Percentiles rank a stretch among this genome's conserved stretches.
Evolutionary conservation across 768 basidiomycete species (phyloP).

Genomic region (Lanmaoa rubissima): DNA sequence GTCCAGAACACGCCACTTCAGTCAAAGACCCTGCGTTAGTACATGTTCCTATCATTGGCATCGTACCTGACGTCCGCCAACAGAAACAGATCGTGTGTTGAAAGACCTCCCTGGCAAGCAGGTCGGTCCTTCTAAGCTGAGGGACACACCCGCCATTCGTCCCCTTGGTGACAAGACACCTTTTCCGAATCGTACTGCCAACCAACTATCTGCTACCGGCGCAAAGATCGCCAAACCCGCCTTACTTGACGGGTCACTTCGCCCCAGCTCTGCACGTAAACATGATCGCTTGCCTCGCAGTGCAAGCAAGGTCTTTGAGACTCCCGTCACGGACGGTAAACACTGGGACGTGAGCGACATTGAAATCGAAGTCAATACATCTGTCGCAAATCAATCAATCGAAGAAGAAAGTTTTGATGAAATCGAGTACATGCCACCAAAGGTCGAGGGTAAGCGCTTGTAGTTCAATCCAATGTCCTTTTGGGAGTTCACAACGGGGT

Average conservation of each 20-base stretch:
- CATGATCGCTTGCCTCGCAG: slow-evolving; percentile 56
- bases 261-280: slow-evolving; percentile 69
- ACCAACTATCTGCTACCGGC: slow-evolving; percentile 35
- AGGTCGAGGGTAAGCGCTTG: slow-evolving; percentile 42
- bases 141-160: slow-evolving; percentile 33
- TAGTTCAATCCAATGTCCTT: background rate
- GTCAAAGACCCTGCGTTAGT: slow-evolving; percentile 30
- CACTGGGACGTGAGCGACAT: slow-evolving; percentile 77
- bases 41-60: too few relatives aligned
- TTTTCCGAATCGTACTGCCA: slow-evolving; percentile 57
- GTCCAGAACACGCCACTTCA: slow-evolving; percentile 37
- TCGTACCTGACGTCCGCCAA: background rate
- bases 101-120: slow-evolving; percentile 29
- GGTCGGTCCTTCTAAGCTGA: slow-evolving; percentile 23
- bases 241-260: slow-evolving; percentile 44
- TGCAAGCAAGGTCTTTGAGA: slow-evolving; percentile 54
- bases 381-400: slow-evolving; percentile 22
- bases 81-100: slow-evolving; percentile 21
- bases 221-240: slow-evolving; percentile 37
- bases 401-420: slow-evolving; percentile 42
- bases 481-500: background rate
- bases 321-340: slow-evolving; percentile 62
- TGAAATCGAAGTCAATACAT: slow-evolving; percentile 34
- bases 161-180: slow-evolving; percentile 77
- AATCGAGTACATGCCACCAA: slow-evolving; percentile 57